A percentile compares a stretch with the other conserved stretches of the same genome.
phyloP scores from a whole-genome alignment of 2,329 filamentous ascomycete species.

The Erysiphe neolycopersici region DNA sequence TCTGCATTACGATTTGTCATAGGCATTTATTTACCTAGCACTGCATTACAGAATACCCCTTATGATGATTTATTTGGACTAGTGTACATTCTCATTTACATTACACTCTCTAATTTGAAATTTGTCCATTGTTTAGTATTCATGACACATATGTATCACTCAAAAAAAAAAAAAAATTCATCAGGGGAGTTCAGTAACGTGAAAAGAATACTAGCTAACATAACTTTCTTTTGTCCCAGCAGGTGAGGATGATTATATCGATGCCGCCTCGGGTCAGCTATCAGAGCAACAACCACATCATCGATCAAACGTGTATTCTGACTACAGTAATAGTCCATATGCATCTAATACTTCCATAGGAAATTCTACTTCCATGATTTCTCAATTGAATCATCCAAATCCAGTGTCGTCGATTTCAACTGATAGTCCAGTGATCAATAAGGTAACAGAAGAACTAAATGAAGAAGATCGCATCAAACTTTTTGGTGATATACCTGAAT shows the following conservation, averaged over 20 bases:
- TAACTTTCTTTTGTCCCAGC: conserved; percentile 9
- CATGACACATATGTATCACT: conserved; percentile 8
- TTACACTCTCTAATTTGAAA: background rate
- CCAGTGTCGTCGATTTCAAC: conserved; percentile 13
- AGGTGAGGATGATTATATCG: conserved; percentile 36
- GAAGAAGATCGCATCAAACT: conserved; percentile 34
- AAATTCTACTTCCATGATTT: conserved; percentile 23
- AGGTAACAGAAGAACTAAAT: conserved; percentile 14
- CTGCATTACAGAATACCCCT: conserved; percentile 7
- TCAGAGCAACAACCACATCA: conserved; percentile 25
- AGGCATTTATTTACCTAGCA: conserved; percentile 1
- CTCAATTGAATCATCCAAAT: conserved; percentile 21
- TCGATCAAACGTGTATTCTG: conserved; percentile 48
- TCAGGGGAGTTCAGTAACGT: conserved; percentile 1
- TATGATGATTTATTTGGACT: conserved; percentile 9
- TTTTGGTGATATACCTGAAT: conserved; percentile 69
- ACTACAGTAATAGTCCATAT: conserved; percentile 33
- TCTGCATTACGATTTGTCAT: conserved; percentile 8
- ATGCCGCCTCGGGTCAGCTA: conserved; percentile 13
- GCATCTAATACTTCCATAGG: conserved; percentile 34
- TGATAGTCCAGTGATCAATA: conserved; percentile 3
- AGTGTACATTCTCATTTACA: conserved; percentile 7
- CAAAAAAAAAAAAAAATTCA: conserved; percentile 5
- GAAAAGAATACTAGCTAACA: conserved; percentile 10
- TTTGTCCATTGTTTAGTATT: conserved; percentile 1